A percentile compares a stretch with the other conserved stretches of the same genome.
Evolutionary conservation across 2,329 filamentous ascomycete species (phyloP).

Genomic region (Aspergillus costaricaensis): DNA sequence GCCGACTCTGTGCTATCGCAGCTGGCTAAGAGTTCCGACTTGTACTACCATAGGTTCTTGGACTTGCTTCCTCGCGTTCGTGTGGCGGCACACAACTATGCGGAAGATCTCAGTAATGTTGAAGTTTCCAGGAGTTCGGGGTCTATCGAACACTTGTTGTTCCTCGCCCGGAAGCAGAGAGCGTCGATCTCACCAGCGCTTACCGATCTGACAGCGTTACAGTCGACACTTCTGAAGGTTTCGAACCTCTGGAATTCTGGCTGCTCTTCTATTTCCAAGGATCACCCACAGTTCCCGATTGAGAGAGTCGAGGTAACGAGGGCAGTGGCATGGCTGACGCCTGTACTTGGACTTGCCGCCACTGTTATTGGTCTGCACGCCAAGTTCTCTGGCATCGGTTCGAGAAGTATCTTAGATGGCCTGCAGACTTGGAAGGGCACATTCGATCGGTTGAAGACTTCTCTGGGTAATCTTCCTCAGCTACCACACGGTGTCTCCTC

Average conservation of each 20-base stretch:
- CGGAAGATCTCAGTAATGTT: conserved; percentile 78
- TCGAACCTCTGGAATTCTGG: conserved; percentile 36
- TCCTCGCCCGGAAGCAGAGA: conserved; percentile 48
- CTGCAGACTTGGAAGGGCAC: conserved; percentile 55
- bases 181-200: conserved; percentile 36
- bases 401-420: conserved; percentile 47
- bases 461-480: conserved; percentile 46
- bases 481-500: conserved; percentile 56
- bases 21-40: conserved; percentile 56
- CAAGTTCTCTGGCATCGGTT: conserved; percentile 60
- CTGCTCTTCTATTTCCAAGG: conserved; percentile 27
- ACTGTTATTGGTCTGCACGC: conserved; percentile 67
- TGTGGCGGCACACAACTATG: conserved; percentile 69
- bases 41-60: conserved; percentile 76
- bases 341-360: conserved; percentile 65
- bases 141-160: conserved; percentile 81
- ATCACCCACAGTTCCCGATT: conserved; percentile 16
- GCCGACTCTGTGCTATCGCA: conserved; percentile 22
- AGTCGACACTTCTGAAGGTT: conserved; percentile 33
- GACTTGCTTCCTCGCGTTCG: conserved; percentile 71
- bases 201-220: conserved; percentile 33
- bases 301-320: conserved; percentile 29
- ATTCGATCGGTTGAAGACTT: conserved; percentile 49
- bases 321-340: conserved; percentile 62
- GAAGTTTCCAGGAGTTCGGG: conserved; percentile 79